Evolutionary conservation across 805 yeast species (phyloP).

Genomic region (Myxozyma geophila): DNA sequence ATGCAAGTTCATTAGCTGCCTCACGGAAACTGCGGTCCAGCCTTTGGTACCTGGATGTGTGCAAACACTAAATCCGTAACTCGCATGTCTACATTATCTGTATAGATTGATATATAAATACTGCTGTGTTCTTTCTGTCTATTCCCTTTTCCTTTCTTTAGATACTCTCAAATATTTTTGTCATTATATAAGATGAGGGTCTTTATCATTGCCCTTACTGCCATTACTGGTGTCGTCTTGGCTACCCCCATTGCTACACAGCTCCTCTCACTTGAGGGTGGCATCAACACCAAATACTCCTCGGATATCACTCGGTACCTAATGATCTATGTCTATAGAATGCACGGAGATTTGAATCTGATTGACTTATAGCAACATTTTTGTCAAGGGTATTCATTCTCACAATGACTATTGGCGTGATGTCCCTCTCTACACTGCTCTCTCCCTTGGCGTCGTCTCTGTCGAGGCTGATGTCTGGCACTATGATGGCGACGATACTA

Average conservation of each 20-base stretch:
- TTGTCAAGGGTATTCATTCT: slow-evolving; percentile 55
- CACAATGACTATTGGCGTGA: slow-evolving; percentile 60
- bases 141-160: not conserved
- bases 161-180: not conserved
- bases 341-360: not conserved
- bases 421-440: slow-evolving; percentile 55
- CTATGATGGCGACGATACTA: slow-evolving; percentile 45
- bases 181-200: slow-evolving; percentile 20
- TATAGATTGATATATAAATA: not conserved
- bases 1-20: not conserved
- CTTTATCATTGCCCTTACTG: slow-evolving; percentile 12
- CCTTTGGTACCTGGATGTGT: not conserved
- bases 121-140: not conserved
- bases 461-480: slow-evolving; percentile 63
- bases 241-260: slow-evolving; percentile 27
- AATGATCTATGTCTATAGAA: not conserved
- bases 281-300: slow-evolving; percentile 25
- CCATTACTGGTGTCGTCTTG: slow-evolving; percentile 25
- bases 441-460: slow-evolving; percentile 53
- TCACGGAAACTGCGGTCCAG: not conserved
- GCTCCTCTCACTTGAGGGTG: slow-evolving; percentile 20
- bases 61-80: not conserved
- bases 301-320: slow-evolving; percentile 33
- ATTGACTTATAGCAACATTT: slow-evolving; percentile 34
- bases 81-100: too few species aligned